Evolutionary conservation across 2,329 filamentous ascomycete genomes (phyloP), one percentile per base, ranked within the genome.

Genomic region (Atkinsonella hypoxylon): DNA sequence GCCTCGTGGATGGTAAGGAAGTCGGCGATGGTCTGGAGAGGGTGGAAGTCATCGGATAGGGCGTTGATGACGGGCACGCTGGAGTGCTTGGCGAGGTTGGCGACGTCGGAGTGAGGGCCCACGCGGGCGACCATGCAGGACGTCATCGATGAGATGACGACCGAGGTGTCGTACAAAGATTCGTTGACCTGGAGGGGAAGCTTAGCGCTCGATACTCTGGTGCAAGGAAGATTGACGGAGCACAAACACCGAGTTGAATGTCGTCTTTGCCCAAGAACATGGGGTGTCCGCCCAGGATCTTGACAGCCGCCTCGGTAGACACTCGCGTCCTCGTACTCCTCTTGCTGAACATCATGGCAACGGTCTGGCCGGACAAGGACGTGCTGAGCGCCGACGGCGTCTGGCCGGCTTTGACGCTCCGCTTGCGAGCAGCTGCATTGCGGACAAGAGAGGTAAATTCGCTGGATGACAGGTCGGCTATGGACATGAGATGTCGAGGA

Each of bases 271-370:
- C 89, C 52, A 98, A 70, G 65, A 98, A 98, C 90, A 98, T 96
- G 20, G 93, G 84, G 61, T 95, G 86, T 0, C 91, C 93, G 38
- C 90, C 89, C 74, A 98, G 78, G 53, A 87, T 74, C n/a, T 85
- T 80, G 38, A 96, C 83, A 12, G 93, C 93, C 8, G 85, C 85
- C 73, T 98, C 93, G 1, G 90, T 96, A 1, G 89, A 95, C 32
- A 98, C 84, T 55, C 93, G 83, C 12, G 93, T 98, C 53, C 93
- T 81, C 12, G 93, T 98, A 61, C 87, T 94, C 58, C 90, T 83
- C 73, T 98, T 98, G 76, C 79, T 94, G 75, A 98, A 98, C 76
- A 94, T 88, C 82, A 98, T 85, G 57, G 93, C 91, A 32, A 98
- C 80, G 0, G 89, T 90, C 67, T 88, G 82, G 48, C 88, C 87